Evolutionary conservation across 2,329 filamentous ascomycete genomes (phyloP), one percentile per base, ranked within the genome.

Genomic region (Nemania bipapillata): DNA sequence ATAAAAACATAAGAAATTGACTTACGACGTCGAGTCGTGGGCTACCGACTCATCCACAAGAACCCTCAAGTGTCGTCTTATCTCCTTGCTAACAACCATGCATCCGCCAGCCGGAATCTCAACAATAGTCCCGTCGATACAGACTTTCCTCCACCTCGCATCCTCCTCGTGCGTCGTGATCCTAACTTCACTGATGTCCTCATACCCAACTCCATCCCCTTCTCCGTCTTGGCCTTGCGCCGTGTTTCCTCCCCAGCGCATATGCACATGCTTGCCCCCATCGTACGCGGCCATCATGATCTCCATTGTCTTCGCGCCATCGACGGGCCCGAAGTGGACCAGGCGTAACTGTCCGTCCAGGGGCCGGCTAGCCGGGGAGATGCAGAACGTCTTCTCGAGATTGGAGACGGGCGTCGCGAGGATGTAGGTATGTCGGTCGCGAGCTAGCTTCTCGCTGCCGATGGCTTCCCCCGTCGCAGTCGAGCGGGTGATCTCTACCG

Each of bases 101-200:
- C 88, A 90, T 0, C 94, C 94, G 1, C 86, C 89, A 59, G 84
- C 79, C 22, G 91, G 90, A 0, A 97, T 82, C 66, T 88, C 86
- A 2, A 97, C 88, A 74, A 97, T 96, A 61, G 91, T 93, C 2
- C 95, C 95, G 79, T 98, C 95, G n/a, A 98, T 85, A 78, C 95
- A 98, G 15, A 97, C 87, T 76, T 94, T 89, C 69, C 95, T 85
- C 94, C 94, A 97, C 60, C 89, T 83, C 53, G 83, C 83, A n/a
- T 93, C 89, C 17, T 87, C 83, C 75, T 96, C 92, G 1, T 82
- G 70, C 40, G 93, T 89, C 17, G 87, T 85, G 54, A 97, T 88
- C 66, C 81, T 84, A 20, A 97, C 73, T 59, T 87, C 87, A 1
- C 91, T 87, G 6, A 96, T 85, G 62, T 88, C 86, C 20, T 91